These are phyloP conservation scores for Neodidymelliopsis sp. DNA, from an alignment of 2,329 filamentous ascomycete species.

Conservation along the genomic window DNA sequence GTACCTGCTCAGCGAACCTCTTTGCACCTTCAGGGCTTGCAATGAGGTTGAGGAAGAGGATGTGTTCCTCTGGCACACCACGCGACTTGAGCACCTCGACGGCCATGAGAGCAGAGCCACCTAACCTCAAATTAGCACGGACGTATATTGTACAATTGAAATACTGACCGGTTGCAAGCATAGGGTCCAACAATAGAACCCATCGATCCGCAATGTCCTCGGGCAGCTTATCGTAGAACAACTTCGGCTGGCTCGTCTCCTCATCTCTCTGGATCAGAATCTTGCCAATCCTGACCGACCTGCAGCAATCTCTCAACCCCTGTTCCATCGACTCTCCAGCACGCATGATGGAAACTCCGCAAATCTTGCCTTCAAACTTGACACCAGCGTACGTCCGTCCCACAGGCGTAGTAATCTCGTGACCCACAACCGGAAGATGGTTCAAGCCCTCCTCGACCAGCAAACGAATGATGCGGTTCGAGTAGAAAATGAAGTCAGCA, in stretches of 20 bases:
- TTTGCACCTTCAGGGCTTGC: conserved; percentile 93
- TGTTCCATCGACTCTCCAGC: conserved; percentile 99
- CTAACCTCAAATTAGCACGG: conserved; percentile 56
- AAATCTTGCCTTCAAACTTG: conserved; percentile 97
- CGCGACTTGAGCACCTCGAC: conserved; percentile 89
- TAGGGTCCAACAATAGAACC: conserved; percentile 95
- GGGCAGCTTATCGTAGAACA: conserved; percentile 98
- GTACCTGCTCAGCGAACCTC: conserved; percentile 88
- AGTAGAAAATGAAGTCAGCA: conserved; percentile 99
- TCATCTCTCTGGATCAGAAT: conserved; percentile 98
- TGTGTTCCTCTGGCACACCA: conserved; percentile 93
- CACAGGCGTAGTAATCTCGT: conserved; percentile 89
- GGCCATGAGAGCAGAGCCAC: conserved; percentile 95
- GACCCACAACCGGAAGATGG: conserved; percentile 89
- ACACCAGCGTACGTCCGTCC: conserved; percentile 88
- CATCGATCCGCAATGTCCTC: conserved; percentile 91
- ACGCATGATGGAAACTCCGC: conserved; percentile 97
- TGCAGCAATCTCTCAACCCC: conserved; percentile 92
- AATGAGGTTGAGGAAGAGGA: conserved; percentile 95
- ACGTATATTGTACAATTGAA: not conserved
- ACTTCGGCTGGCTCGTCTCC: conserved; percentile 87
- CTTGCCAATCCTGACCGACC: conserved; percentile 97
- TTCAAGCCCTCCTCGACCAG: conserved; percentile 97
- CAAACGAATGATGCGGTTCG: conserved; percentile 95
- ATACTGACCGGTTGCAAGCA: conserved; percentile 89